Conservation (phyloP, 2,329 filamentous ascomycete species). For the Apiospora marii region DNA sequence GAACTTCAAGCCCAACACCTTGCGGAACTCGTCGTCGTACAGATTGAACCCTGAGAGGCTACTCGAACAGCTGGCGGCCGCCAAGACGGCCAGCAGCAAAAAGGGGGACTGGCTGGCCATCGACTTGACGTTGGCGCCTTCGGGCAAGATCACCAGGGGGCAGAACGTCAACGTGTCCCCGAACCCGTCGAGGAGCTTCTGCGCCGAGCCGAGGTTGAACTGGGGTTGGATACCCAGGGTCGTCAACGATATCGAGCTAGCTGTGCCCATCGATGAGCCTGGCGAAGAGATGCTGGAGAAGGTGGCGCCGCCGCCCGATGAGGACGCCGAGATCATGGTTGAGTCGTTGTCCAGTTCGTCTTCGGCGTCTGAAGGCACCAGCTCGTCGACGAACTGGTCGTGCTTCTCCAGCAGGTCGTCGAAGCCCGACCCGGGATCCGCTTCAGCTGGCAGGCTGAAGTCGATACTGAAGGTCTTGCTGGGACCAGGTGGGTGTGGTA, state of each 20-base stretch:
- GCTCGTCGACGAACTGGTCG: constrained; percentile 49
- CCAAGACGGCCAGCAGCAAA: constrained; percentile 61
- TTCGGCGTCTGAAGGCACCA: constrained; percentile 45
- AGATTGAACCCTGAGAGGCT: constrained; percentile 60
- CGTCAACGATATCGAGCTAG: constrained; percentile 43
- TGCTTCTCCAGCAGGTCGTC: constrained; percentile 54
- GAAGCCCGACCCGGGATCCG: constrained; percentile 49
- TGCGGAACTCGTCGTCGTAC: constrained; percentile 66
- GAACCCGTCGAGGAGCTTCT: constrained; percentile 54
- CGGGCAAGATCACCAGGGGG: constrained; percentile 51
- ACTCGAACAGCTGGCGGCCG: constrained; percentile 55
- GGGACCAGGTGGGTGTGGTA: constrained; percentile 46
- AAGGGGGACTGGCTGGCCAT: constrained; percentile 59
- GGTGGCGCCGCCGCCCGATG: constrained; percentile 25
- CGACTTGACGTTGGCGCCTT: constrained; percentile 50
- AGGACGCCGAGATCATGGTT: constrained; percentile 24
- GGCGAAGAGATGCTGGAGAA: constrained; percentile 39
- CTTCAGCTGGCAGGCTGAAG: constrained; percentile 53
- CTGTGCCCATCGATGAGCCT: constrained; percentile 39
- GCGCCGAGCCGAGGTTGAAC: constrained; percentile 63
- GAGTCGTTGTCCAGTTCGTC: constrained; percentile 35
- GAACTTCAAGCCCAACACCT: constrained; percentile 63
- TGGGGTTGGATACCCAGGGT: constrained; percentile 56
- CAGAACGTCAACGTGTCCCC: constrained; percentile 51
- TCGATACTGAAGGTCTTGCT: constrained; percentile 62